Percentiles rank a stretch among this genome's conserved stretches.
Conservation (phyloP, 495 filamentous ascomycete genomes). For the Cudoniella acicularis region DNA sequence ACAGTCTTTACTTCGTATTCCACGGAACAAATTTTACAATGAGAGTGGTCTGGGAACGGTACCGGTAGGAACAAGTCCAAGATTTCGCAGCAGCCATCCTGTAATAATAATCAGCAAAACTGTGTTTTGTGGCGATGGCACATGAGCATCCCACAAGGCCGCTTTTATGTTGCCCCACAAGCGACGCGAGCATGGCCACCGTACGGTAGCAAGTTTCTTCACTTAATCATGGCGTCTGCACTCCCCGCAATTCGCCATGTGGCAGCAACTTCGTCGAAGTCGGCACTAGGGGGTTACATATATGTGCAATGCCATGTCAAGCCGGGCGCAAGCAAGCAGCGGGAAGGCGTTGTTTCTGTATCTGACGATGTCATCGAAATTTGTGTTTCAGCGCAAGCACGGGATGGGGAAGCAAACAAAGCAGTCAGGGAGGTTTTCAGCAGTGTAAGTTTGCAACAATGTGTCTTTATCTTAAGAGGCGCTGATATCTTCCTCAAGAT, state of each 20-base stretch:
- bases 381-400: conserved; percentile 57
- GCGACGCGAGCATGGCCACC: not conserved
- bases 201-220: not conserved
- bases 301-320: conserved; percentile 59
- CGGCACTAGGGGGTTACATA: conserved; percentile 31
- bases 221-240: not conserved
- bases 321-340: conserved; percentile 56
- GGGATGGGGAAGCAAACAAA: conserved; percentile 64
- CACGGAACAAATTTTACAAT: too few relatives aligned
- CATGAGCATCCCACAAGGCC: too few relatives aligned
- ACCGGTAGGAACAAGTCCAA: too few relatives aligned
- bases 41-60: too few relatives aligned
- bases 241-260: conserved; percentile 20
- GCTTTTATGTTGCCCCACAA: too few relatives aligned
- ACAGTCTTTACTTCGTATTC: too few relatives aligned
- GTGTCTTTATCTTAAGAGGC: not conserved
- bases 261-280: conserved; percentile 14
- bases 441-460: conserved; percentile 39
- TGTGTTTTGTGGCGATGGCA: too few relatives aligned
- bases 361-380: conserved; percentile 54
- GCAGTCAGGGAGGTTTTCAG: conserved; percentile 62
- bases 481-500: conserved; percentile 32
- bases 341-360: conserved; percentile 54
- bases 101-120: too few relatives aligned
- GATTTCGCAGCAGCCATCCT: too few relatives aligned